Conservation (phyloP, 2,329 filamentous ascomycete species). For the Penicillium sp. region DNA sequence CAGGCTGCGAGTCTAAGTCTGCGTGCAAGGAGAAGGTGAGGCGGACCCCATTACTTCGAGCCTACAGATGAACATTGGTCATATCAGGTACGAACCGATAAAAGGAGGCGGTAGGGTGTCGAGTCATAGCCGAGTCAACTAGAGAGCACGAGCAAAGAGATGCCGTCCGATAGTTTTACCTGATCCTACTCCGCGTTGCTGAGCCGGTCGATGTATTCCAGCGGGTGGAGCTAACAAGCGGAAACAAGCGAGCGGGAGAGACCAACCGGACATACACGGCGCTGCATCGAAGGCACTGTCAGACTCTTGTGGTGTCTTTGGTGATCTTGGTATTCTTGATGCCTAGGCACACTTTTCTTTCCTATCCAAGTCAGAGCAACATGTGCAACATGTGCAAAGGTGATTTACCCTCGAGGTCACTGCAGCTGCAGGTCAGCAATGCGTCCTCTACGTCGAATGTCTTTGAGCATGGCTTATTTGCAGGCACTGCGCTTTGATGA, state of each 20-base stretch:
- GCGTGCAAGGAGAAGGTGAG: too few relatives aligned
- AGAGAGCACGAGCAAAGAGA: too few relatives aligned
- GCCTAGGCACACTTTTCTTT: background rate
- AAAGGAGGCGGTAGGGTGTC: too few relatives aligned
- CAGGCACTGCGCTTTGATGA: background rate
- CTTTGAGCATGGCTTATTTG: slow-evolving; percentile 4
- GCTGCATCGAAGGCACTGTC: background rate
- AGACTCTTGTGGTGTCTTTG: background rate
- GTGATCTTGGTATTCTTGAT: background rate
- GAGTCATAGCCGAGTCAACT: too few relatives aligned
- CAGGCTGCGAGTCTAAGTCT: too few relatives aligned
- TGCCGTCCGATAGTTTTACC: too few relatives aligned
- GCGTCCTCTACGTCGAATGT: background rate
- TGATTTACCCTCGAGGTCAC: background rate
- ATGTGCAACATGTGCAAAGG: background rate
- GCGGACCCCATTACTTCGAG: too few relatives aligned
- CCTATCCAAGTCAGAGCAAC: background rate
- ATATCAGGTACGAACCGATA: too few relatives aligned
- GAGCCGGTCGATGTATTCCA: background rate
- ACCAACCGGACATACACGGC: background rate
- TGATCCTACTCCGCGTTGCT: background rate
- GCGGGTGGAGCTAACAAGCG: background rate
- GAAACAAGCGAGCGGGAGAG: background rate
- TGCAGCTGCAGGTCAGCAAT: background rate
- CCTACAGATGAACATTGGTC: too few relatives aligned